phyloP scores from a whole-genome alignment of 2,329 filamentous ascomycete species.

The Sarocladiaceae sp. region DNA sequence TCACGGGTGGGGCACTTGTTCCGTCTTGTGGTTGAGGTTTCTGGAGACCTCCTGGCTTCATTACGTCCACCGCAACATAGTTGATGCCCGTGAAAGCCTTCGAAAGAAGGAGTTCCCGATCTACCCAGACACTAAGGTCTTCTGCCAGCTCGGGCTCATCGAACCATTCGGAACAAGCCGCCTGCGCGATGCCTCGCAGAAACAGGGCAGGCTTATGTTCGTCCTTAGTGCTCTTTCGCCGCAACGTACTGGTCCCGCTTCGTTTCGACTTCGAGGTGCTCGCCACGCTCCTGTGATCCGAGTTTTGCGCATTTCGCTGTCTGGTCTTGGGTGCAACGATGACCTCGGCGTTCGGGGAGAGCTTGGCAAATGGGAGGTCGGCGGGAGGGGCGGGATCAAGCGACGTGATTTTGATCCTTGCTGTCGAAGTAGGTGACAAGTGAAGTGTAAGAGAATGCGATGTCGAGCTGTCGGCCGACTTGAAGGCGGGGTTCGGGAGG shows the following conservation, averaged over 20 bases:
- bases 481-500: slow-evolving; percentile 75
- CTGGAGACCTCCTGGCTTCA: slow-evolving; percentile 73
- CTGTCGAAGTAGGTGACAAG: slow-evolving; percentile 89
- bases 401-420: slow-evolving; percentile 80
- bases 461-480: slow-evolving; percentile 40
- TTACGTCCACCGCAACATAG: slow-evolving; percentile 78
- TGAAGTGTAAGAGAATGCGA: slow-evolving; percentile 84
- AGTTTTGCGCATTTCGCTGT: slow-evolving; percentile 57
- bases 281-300: slow-evolving; percentile 73
- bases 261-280: slow-evolving; percentile 74
- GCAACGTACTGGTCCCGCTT: slow-evolving; percentile 68
- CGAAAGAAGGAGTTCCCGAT: slow-evolving; percentile 65
- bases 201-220: slow-evolving; percentile 65
- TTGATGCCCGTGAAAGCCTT: slow-evolving; percentile 69
- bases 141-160: slow-evolving; percentile 55
- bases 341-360: slow-evolving; percentile 89
- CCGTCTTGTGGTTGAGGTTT: slow-evolving; percentile 64
- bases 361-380: slow-evolving; percentile 77
- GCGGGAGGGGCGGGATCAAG: slow-evolving; percentile 67
- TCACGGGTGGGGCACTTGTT: slow-evolving; percentile 43
- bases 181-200: slow-evolving; percentile 70
- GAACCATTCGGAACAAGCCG: slow-evolving; percentile 68
- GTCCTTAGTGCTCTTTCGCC: slow-evolving; percentile 51
- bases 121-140: slow-evolving; percentile 74
- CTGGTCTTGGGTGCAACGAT: slow-evolving; percentile 93